phyloP scores from a whole-genome alignment of 192 early-diverging fungal genomes.

The Backusella liffmaniae region DNA sequence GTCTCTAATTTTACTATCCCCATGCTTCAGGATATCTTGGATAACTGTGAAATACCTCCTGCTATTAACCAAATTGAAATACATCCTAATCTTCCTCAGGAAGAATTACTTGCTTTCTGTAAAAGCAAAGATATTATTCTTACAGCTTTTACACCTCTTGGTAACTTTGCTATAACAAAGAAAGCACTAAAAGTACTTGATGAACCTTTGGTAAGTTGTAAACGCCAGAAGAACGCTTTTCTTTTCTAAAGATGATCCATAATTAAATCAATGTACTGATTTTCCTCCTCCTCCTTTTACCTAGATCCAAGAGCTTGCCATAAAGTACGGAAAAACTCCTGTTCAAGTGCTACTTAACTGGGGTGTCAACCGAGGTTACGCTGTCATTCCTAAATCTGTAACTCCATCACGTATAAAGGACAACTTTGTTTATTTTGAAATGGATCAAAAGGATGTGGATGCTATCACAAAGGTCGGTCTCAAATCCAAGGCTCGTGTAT shows the following conservation, averaged over 20 bases:
- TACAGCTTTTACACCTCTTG: constrained; percentile 77
- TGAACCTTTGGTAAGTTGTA: not conserved
- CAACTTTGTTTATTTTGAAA: constrained; percentile 53
- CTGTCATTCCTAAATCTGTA: constrained; percentile 70
- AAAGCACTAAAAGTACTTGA: not conserved
- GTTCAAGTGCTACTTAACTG: constrained; percentile 56
- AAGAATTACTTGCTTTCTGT: constrained; percentile 62
- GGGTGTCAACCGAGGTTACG: constrained; percentile 49
- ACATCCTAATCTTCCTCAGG: constrained; percentile 57
- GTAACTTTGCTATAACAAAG: constrained; percentile 28
- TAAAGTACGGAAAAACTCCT: constrained; percentile 44
- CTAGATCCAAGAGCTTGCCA: constrained; percentile 40
- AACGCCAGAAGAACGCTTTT: not conserved
- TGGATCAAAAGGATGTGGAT: constrained; percentile 27
- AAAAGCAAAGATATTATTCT: constrained; percentile 56
- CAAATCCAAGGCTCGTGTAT: not conserved
- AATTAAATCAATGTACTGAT: not conserved
- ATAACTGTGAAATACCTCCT: constrained; percentile 60
- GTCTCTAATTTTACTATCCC: constrained; percentile 70
- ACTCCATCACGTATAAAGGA: constrained; percentile 48
- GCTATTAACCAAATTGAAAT: constrained; percentile 63
- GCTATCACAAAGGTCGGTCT: not conserved
- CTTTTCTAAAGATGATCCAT: not conserved
- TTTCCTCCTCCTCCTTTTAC: constrained; percentile 1
- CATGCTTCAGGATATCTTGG: constrained; percentile 61